Evolutionary conservation across 2,329 filamentous ascomycete genomes (phyloP).

Genomic region (Tolypocladium tundrense): DNA sequence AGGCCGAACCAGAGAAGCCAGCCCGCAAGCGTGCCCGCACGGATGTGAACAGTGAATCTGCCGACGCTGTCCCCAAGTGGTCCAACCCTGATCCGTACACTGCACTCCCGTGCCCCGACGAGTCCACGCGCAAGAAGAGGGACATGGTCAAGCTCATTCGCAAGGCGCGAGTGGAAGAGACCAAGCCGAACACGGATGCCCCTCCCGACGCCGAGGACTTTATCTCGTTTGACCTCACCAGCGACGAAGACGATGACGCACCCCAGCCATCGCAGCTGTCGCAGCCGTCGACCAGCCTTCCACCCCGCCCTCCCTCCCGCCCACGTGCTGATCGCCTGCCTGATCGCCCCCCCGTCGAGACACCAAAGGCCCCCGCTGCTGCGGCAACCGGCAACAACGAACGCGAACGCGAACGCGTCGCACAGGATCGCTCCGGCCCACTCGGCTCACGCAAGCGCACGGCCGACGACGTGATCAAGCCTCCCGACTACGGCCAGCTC

Average conservation of each 20-base stretch:
- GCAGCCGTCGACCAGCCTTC: neutral
- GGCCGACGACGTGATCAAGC: conserved; percentile 56
- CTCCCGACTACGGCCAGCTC: conserved; percentile 38
- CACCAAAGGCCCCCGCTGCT: conserved; percentile 7
- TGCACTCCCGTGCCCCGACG: conserved; percentile 69
- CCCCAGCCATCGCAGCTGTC: too few relatives aligned
- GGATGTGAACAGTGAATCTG: conserved; percentile 18
- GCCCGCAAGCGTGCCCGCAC: conserved; percentile 24
- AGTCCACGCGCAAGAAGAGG: conserved; percentile 61
- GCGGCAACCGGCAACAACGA: conserved; percentile 8
- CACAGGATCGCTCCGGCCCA: conserved; percentile 26
- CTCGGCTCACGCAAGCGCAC: conserved; percentile 66
- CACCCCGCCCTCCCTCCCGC: conserved; percentile 10
- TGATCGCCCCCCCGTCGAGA: conserved; percentile 6
- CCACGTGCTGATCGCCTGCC: conserved; percentile 6
- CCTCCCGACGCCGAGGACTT: conserved; percentile 66
- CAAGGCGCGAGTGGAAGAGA: conserved; percentile 64
- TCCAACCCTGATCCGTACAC: conserved; percentile 95
- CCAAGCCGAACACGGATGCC: conserved; percentile 34
- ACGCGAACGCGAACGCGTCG: neutral
- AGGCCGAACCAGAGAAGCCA: conserved; percentile 25
- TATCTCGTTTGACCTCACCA: conserved; percentile 70
- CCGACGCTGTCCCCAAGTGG: conserved; percentile 61
- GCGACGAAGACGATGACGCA: conserved; percentile 34
- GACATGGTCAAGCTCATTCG: conserved; percentile 88